Base-by-base conservation (phyloP, 1,139 yeast species). In the Kodamaea fungicola region DNA sequence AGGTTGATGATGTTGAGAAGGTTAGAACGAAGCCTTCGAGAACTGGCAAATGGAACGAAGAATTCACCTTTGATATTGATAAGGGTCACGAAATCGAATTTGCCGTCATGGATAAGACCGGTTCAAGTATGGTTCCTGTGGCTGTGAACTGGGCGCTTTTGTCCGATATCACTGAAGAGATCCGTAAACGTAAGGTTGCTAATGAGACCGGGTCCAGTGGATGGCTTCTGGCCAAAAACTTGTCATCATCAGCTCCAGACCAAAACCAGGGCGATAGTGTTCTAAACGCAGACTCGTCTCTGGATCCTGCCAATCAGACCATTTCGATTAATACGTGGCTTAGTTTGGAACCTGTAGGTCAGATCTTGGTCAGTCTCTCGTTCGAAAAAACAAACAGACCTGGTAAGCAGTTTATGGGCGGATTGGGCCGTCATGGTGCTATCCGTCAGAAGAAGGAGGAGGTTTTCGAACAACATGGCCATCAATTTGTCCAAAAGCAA, bases 361-460 rank as follows among this genome's bases (percentile, higher is more conserved):
- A 89, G 60, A 81, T 92, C 35, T 70, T 85, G 43, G 59, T 92
- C 34, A 78, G 82, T 8, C 64, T 90, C 24, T 85, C 94, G 4
- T 92, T 92, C 56, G 87, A 83, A 40, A 90, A 90, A 54, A 59
- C 70, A 2, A 76, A 74, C 39, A 69, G 73, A 35, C 67, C 73
- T 9, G 67, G 77, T 34, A 79, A 78, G 21, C 74, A 71, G 36
- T 75, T 75, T 37, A 67, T 76, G 61, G 88, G 85, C 12, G 88
- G 87, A 0, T 76, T 92, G 45, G 97, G 96, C 13, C 95, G 98
- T 71, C 96, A 90, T 59, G 97, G 97, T 64, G 98, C 98, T 43
- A 92, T 92, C 49, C 83, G 96, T 54, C 94, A 88, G 62, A 81
- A 87, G 68, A 90, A 90, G 54, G 97, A 90, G 55, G 97, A 90